These are phyloP conservation scores for Entonaema liquescens DNA, from an alignment of 495 filamentous ascomycete species.

Conservation along the genomic window DNA sequence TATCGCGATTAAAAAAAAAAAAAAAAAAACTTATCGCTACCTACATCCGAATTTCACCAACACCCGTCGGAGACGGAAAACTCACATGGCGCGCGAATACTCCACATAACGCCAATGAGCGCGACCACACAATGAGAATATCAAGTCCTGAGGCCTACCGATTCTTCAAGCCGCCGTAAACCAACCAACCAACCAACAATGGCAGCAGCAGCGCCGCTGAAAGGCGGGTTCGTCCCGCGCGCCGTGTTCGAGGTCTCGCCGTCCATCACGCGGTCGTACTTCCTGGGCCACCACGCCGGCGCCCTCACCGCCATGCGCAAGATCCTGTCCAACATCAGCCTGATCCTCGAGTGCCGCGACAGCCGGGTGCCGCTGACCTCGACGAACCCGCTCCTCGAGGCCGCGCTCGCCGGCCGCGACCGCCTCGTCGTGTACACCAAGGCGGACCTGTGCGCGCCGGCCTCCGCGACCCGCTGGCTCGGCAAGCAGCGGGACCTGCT, in stretches of 20 bases:
- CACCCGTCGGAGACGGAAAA: not conserved
- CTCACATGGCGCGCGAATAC: slow-evolving; percentile 10
- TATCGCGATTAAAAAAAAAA: not conserved
- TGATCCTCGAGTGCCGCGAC: slow-evolving; percentile 95
- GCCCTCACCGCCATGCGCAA: slow-evolving; percentile 88
- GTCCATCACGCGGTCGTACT: slow-evolving; percentile 88
- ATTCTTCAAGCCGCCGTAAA: slow-evolving; percentile 17
- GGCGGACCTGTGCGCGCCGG: slow-evolving; percentile 69
- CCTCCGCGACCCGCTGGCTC: slow-evolving; percentile 15
- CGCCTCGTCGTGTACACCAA: slow-evolving; percentile 94
- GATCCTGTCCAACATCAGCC: slow-evolving; percentile 79
- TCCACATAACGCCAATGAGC: not conserved
- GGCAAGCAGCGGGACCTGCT: slow-evolving; percentile 34
- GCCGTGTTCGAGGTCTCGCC: slow-evolving; percentile 66
- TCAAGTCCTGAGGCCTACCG: not conserved
- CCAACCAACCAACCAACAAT: not conserved
- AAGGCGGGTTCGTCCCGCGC: slow-evolving; percentile 73
- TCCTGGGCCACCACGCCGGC: slow-evolving; percentile 90
- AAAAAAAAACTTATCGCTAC: too few species aligned
- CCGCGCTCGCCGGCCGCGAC: slow-evolving; percentile 69
- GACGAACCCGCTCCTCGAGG: slow-evolving; percentile 90
- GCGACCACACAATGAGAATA: slow-evolving; percentile 14
- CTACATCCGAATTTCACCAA: not conserved
- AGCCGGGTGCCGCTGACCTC: slow-evolving; percentile 88
- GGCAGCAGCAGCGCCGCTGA: slow-evolving; percentile 28